Conservation (phyloP, 2,329 filamentous ascomycete species). For the Penicillium verrucosum region DNA sequence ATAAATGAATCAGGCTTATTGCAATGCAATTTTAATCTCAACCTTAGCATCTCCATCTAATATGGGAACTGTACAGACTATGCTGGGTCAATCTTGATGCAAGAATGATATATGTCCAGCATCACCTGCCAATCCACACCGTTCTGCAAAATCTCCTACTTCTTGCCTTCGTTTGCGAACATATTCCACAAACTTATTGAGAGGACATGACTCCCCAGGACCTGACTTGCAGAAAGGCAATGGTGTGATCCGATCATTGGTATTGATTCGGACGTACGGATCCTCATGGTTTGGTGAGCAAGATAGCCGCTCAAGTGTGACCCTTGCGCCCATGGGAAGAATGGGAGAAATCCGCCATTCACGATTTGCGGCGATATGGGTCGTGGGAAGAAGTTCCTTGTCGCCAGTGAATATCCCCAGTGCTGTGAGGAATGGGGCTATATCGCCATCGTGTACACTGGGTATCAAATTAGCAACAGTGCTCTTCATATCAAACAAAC, state of each 20-base stretch:
- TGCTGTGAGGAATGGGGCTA: conserved; percentile 54
- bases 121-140: conserved; percentile 48
- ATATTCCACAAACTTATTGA: conserved; percentile 44
- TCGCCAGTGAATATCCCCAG: conserved; percentile 48
- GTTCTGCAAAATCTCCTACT: conserved; percentile 47
- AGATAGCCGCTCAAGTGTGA: conserved; percentile 53
- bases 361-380: conserved; percentile 44
- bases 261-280: conserved; percentile 51
- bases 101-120: conserved; percentile 49
- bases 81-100: conserved; percentile 37
- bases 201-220: conserved; percentile 48
- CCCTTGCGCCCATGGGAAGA: conserved; percentile 56
- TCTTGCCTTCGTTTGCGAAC: conserved; percentile 42
- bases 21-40: neutral
- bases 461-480: neutral
- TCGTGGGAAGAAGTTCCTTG: conserved; percentile 45
- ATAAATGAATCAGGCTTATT: neutral
- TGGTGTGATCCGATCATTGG: conserved; percentile 56
- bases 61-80: neutral
- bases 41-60: neutral
- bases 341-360: conserved; percentile 56
- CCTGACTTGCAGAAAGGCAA: conserved; percentile 48
- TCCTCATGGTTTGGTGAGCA: conserved; percentile 36
- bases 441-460: conserved; percentile 57
- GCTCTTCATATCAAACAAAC: neutral